Evolutionary conservation across 495 filamentous ascomycete species (phyloP), one percentile per base, ranked within the genome.

Genomic region (Daldinia bambusicola): DNA sequence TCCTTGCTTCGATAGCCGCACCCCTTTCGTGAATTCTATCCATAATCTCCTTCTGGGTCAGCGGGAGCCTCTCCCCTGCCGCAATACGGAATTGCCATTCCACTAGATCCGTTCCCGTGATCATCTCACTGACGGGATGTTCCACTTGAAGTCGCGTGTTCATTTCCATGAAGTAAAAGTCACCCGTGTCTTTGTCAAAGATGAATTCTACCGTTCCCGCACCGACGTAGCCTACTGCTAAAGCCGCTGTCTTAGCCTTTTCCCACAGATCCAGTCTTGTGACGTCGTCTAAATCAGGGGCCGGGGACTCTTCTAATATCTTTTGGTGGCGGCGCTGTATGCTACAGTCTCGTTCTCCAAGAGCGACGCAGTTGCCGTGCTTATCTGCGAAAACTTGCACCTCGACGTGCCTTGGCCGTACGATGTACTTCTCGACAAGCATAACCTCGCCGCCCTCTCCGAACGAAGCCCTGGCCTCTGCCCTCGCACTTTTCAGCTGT

Each of bases 141-240:
- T 99, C 95, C 22, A 99, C 95, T 77, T 99, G 95, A 8, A 99
- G 84, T 57, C 95, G 87, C 0, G 95, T 98, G 81, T 99, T 99
- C 95, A 98, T 98, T 80, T 99, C 95, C 95, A 99, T 98, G 80
- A 99, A 99, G 83, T 93, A 99, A 80, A 98, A 98, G 50, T 94
- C 86, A 7, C 91, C 92, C 0, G 90, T 90, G 66, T 98, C 96
- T 74, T 95, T 96, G 82, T 99, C 96, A 63, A 99, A 94, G 65
- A 99, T 99, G 78, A 98, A 99, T 77, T 99, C 95, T 6, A 99
- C 95, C 0, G 95, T 99, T 2, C 95, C 95, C 20, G 95, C 95
- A 20, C 95, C 96, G 74, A 96, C 92, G 74, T 99, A 99, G 13
- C 92, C 92, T 13, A 98, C 96, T 2, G 95, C 95, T 50, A 93